These are phyloP conservation scores for Cadophora sp. DNA, from an alignment of 2,329 filamentous ascomycete genomes.

Conservation along the genomic window DNA sequence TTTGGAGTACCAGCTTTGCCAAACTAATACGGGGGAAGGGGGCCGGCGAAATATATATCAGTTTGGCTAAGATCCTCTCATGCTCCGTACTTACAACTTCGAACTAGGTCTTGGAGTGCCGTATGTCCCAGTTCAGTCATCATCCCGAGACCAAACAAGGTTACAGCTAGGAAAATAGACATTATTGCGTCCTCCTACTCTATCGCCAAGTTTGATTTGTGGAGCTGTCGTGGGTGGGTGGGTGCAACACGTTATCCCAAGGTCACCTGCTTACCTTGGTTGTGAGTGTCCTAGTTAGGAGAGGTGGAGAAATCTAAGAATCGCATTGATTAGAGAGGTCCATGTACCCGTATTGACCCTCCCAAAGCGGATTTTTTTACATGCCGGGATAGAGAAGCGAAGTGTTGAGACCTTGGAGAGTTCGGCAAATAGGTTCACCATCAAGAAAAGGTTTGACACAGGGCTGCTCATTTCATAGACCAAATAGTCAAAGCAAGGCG, in stretches of 20 bases:
- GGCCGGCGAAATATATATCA: conserved; percentile 5
- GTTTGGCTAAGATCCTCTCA: background rate
- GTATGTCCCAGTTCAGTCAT: conserved; percentile 1
- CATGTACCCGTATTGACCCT: too few relatives aligned
- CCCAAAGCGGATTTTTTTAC: too few relatives aligned
- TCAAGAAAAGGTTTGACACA: too few relatives aligned
- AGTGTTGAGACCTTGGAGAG: too few relatives aligned
- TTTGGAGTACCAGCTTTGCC: conserved; percentile 1
- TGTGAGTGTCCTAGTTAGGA: too few relatives aligned
- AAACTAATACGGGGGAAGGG: background rate
- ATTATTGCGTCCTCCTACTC: background rate
- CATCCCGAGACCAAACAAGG: conserved; percentile 6
- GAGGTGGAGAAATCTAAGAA: too few relatives aligned
- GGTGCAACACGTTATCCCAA: background rate
- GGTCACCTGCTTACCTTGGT: background rate
- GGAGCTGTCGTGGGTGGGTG: background rate
- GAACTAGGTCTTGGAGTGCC: too few relatives aligned
- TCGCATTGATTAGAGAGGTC: too few relatives aligned
- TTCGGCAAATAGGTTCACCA: too few relatives aligned
- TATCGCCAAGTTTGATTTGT: conserved; percentile 5
- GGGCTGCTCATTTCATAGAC: too few relatives aligned
- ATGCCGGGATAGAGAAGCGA: too few relatives aligned
- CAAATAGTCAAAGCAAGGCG: too few relatives aligned
- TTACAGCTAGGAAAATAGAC: background rate
- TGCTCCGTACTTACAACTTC: background rate